Evolutionary conservation across 2,329 filamentous ascomycete species (phyloP), one percentile per base, ranked within the genome.

Genomic region (Exophiala phaeomuriformis): DNA sequence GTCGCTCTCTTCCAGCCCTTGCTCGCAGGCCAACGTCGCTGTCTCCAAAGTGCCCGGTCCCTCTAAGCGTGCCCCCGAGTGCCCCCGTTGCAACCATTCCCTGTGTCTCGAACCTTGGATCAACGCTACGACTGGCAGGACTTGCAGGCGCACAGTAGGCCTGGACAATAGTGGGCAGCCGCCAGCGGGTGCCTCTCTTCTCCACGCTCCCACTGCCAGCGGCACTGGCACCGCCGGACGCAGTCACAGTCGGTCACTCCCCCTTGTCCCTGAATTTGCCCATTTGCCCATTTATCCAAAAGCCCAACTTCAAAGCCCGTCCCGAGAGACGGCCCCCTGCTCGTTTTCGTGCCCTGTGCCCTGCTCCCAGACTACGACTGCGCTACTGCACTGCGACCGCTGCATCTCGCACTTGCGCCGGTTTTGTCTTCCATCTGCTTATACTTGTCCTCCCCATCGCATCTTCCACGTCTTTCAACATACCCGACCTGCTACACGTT

Each of bases 361-460:
- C 7, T 35, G 41, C 33, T 37, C 39, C 53, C 56, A 43, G 39
- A 42, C 47, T 35, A 36, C 35, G 28, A 42, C 41, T 41, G 33
- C 12, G 45, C 44, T 44, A 41, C 49, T 39, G 36, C 36, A 12
- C 36, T 39, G 36, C 36, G 10, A 19, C 19, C 19, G 19, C 36
- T 39, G 36, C 36, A 39, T n/a, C 39, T 41, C 39, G 39, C 39
- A 41, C 39, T 41, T 41, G 39, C 39, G 12, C 39, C 39, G 39
- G 39, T 28, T 19, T 41, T 41, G 39, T 28, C 39, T 41, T 8
- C 19, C 39, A 10, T 28, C 36, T 53, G 51, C 19, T 54, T 55
- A 57, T 60, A 54, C 52, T 40, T 44, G 30, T 12, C 42, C 48
- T 58, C 55, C 55, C 52, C 52, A 56, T 56, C 52, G 28, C 48